Evolutionary conservation across 495 filamentous ascomycete species (phyloP).

Genomic region (Alectoria sarmentosa): DNA sequence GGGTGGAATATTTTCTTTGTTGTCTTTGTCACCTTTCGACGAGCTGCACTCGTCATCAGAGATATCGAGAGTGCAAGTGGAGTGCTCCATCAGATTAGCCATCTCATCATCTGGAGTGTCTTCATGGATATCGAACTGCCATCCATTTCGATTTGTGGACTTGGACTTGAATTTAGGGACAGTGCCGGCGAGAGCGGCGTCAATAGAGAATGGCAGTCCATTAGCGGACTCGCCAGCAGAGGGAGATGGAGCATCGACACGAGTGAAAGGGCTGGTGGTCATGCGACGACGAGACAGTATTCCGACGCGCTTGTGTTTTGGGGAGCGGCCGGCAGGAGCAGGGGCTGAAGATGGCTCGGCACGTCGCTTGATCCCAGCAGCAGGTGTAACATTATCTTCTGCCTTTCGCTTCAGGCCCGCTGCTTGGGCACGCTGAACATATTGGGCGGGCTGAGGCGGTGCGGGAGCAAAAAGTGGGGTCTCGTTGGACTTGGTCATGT

Average conservation of each 20-base stretch:
- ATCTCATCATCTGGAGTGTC: constrained; percentile 84
- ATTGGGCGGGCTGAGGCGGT: constrained; percentile 19
- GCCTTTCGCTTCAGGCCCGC: constrained; percentile 33
- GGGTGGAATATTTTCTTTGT: constrained; percentile 79
- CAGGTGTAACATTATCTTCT: constrained; percentile 25
- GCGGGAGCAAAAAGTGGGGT: constrained; percentile 34
- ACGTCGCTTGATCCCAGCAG: constrained; percentile 31
- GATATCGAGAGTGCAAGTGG: constrained; percentile 79
- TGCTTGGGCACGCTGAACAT: constrained; percentile 27
- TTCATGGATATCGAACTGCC: constrained; percentile 94
- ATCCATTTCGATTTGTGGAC: constrained; percentile 34
- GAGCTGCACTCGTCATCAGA: constrained; percentile 50
- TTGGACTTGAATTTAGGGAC: constrained; percentile 30
- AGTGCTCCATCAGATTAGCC: constrained; percentile 86
- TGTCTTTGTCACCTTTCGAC: constrained; percentile 38
- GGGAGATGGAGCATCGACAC: constrained; percentile 49
- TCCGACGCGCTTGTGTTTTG: constrained; percentile 52
- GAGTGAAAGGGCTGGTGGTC: constrained; percentile 45
- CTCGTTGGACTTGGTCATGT: constrained; percentile 37
- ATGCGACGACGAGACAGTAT: constrained; percentile 57
- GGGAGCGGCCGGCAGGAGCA: constrained; percentile 58
- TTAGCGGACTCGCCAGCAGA: constrained; percentile 31
- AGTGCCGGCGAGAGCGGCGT: constrained; percentile 64
- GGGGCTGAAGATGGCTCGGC: constrained; percentile 46
- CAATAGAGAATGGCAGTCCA: constrained; percentile 64